Conservation (phyloP, 2,329 filamentous ascomycete species). For the Verticillium albo-atrum region DNA sequence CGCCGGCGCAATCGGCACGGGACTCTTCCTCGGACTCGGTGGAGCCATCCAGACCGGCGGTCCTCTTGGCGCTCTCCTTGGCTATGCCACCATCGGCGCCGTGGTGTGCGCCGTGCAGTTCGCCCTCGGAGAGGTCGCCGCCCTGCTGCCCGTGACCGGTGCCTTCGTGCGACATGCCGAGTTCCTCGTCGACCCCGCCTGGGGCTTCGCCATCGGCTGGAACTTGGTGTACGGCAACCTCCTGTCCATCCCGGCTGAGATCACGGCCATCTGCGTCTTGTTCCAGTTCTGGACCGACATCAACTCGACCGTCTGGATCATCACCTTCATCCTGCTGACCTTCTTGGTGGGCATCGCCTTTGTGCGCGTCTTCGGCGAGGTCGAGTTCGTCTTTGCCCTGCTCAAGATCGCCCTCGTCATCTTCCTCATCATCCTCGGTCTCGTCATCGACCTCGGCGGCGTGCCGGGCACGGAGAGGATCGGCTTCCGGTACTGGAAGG, state of each 20-base stretch:
- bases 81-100: slow-evolving; percentile 51
- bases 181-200: slow-evolving; percentile 57
- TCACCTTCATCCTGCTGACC: slow-evolving; percentile 45
- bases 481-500: slow-evolving; percentile 39
- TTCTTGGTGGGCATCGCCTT: slow-evolving; percentile 55
- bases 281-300: slow-evolving; percentile 62
- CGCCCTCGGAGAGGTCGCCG: slow-evolving; percentile 56
- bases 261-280: slow-evolving; percentile 57
- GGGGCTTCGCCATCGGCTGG: slow-evolving; percentile 51
- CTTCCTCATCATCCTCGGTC: slow-evolving; percentile 43
- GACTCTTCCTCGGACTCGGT: slow-evolving; percentile 56
- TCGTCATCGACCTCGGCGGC: slow-evolving; percentile 44
- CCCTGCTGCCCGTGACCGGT: slow-evolving; percentile 58
- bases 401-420: slow-evolving; percentile 46
- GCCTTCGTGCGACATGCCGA: slow-evolving; percentile 57
- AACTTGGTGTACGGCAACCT: slow-evolving; percentile 52
- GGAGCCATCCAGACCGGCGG: slow-evolving; percentile 46
- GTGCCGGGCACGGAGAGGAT: slow-evolving; percentile 35
- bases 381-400: slow-evolving; percentile 47
- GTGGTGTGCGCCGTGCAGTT: slow-evolving; percentile 55
- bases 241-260: slow-evolving; percentile 53
- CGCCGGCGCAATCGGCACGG: slow-evolving; percentile 57
- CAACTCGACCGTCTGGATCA: slow-evolving; percentile 45
- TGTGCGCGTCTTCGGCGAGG: slow-evolving; percentile 56
- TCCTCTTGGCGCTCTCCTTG: slow-evolving; percentile 42